Evolutionary conservation across 2,329 filamentous ascomycete genomes (phyloP), one percentile per base, ranked within the genome.

Genomic region (Lithohypha guttulata): DNA sequence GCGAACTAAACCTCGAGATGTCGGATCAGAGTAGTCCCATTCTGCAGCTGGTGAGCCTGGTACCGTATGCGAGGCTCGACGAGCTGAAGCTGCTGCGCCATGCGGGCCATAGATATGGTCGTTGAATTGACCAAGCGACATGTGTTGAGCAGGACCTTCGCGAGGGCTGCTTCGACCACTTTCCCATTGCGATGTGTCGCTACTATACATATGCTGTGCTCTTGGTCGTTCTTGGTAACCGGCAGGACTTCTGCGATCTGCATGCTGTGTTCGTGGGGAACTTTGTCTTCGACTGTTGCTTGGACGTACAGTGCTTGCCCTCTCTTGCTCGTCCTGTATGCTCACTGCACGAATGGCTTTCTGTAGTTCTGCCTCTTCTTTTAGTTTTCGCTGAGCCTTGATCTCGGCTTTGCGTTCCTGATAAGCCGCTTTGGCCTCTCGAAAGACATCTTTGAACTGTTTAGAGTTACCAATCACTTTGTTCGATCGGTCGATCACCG

Each of bases 391-490:
- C 50, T 84, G 76, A 14, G 79, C 76, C 57, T 77, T 78, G 52
- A 94, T 72, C 51, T 86, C 77, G 5, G 84, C 81, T 60, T 93
- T 94, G 56, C 84, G 84, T 55, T 93, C 84, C 42, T 79, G 73
- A 62, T 96, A 96, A 42, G 84, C 83, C 39, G 79, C 77, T 57
- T 84, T 85, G 47, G 87, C 89, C 58, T 95, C 86, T 59, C 85
- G 93, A 70, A 93, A 93, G 55, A 95, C 81, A 57, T 78, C 80
- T 55, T 93, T 75, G 17, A 96, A 69, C 53, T 94, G 84, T 64
- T 93, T 94, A 55, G 85, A 85, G 43, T 81, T 91, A 69, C 79
- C 87, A 52, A 94, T 84, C 35, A 93, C 79, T 64, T 93, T 93
- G 54, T 85, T 85, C 42, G 84, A 91, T 60, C 76, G 86, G 66